phyloP scores from a whole-genome alignment of 2,329 filamentous ascomycete species.

The Colletotrichum tropicicola region DNA sequence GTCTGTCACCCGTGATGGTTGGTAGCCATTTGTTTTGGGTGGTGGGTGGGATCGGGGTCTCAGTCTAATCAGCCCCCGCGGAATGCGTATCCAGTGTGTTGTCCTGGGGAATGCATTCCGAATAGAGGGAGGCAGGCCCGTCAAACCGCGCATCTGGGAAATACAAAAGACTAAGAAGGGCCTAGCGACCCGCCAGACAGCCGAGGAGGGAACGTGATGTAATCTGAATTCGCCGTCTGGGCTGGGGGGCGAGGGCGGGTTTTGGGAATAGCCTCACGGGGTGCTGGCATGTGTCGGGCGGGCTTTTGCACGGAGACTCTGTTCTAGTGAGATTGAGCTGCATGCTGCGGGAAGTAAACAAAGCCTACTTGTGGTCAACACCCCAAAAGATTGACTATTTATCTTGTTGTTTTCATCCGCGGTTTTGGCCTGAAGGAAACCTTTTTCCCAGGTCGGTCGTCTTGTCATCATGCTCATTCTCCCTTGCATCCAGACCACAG shows the following conservation, averaged over 20 bases:
- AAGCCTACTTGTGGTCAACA: not conserved
- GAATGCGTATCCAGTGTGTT: slow-evolving; percentile 22
- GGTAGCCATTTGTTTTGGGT: no score
- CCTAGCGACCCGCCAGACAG: no score
- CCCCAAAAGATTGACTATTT: not conserved
- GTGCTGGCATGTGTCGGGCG: not conserved
- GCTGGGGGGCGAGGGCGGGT: slow-evolving; percentile 6
- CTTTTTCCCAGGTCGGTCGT: not conserved
- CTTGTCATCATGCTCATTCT: not conserved
- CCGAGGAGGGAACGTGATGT: slow-evolving; percentile 17
- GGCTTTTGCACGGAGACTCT: not conserved
- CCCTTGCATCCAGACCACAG: slow-evolving; percentile 10
- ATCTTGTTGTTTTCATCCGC: not conserved
- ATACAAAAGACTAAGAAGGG: not conserved
- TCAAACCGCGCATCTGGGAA: not conserved
- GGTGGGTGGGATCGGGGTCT: no score
- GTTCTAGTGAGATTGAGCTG: slow-evolving; percentile 15
- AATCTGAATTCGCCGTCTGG: slow-evolving; percentile 15
- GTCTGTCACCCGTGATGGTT: not conserved
- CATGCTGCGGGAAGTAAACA: not conserved
- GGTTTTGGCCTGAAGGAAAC: not conserved
- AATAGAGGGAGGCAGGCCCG: slow-evolving; percentile 11
- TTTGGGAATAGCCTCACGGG: slow-evolving; percentile 22
- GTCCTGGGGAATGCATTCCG: slow-evolving; percentile 23
- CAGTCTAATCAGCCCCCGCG: slow-evolving; percentile 20